Evolutionary conservation across 352 stramenopile species (phyloP), one percentile per base, ranked within the genome.

Genomic region (Elongisporangium senticosum): DNA sequence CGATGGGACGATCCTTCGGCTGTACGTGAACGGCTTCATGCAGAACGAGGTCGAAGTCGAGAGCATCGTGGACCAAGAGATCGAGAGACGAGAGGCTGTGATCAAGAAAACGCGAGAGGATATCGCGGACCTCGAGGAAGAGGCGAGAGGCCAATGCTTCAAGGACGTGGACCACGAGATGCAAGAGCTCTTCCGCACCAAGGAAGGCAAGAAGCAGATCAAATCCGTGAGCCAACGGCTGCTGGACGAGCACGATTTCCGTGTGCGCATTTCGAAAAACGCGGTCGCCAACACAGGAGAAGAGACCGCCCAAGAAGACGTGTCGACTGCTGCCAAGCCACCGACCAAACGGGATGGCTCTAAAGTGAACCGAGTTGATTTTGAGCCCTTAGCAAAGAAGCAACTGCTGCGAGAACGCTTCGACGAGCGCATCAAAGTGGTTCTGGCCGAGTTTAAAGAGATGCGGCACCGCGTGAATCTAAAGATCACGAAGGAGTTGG

Each of bases 201-300:
- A 93, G 66, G 84, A 95, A 60, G 84, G 86, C 24, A 85, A 80
- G 53, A 63, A 63, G 17, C 74, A 87, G 55, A 64, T 95, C 49
- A 86, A 87, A 23, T 37, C 53, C 0, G 62, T 80, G 11, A 88
- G 77, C 23, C 66, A 86, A 21, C 90, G 93, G 55, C 61, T 96
- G 11, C 55, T 89, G 14, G 86, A 96, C 43, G 85, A 96, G 58
- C 76, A 90, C 47, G 75, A 92, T n/a, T 95, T 96, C 56, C 84
- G 81, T 5, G 62, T 83, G 2, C 74, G 87, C 23, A 66, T 96
- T 14, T 85, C 81, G 2, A 76, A 80, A 67, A 75, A 19, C 15
- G 51, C 37, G 7, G 54, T 40, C 14, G 49, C 57, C 2, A 67
- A 50, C 20, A 5, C 23, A 26, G 64, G 37, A 6, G 47, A 15